Conservation (phyloP, 345 rosid genomes). For the Streptanthus diversifolius region DNA sequence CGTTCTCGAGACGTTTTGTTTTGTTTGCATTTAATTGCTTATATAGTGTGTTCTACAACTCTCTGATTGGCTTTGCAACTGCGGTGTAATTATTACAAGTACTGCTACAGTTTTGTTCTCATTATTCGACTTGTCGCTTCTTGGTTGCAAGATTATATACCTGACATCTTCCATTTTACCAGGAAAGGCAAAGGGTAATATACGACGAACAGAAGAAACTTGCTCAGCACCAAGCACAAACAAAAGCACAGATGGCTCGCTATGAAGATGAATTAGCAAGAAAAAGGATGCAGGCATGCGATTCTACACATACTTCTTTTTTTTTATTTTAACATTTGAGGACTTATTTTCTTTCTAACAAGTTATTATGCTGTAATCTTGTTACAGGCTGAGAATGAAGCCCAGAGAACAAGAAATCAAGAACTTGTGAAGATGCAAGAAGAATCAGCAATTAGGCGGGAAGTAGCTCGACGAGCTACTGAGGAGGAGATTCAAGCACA, state of each 20-base stretch:
- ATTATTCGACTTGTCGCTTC: not conserved
- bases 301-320: not conserved
- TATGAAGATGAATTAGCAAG: slow-evolving; percentile 92
- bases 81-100: not conserved
- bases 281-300: slow-evolving; percentile 94
- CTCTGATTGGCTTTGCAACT: not conserved
- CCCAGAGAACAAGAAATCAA: slow-evolving; percentile 86
- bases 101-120: not conserved
- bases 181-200: slow-evolving; percentile 89
- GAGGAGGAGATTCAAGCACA: slow-evolving; percentile 98
- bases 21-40: no score
- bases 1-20: not conserved
- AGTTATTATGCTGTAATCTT: slow-evolving; percentile 13
- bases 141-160: slow-evolving; percentile 9
- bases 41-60: not conserved
- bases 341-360: not conserved
- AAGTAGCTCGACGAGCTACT: slow-evolving; percentile 85
- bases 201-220: slow-evolving; percentile 90
- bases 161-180: slow-evolving; percentile 24
- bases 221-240: slow-evolving; percentile 85
- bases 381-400: slow-evolving; percentile 83
- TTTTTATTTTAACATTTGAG: not conserved
- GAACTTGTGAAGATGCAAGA: slow-evolving; percentile 94
- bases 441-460: slow-evolving; percentile 82
- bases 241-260: slow-evolving; percentile 91